These are phyloP conservation scores for Aspergillus tubingensis DNA, from an alignment of 2,329 filamentous ascomycete genomes.

Conservation along the genomic window DNA sequence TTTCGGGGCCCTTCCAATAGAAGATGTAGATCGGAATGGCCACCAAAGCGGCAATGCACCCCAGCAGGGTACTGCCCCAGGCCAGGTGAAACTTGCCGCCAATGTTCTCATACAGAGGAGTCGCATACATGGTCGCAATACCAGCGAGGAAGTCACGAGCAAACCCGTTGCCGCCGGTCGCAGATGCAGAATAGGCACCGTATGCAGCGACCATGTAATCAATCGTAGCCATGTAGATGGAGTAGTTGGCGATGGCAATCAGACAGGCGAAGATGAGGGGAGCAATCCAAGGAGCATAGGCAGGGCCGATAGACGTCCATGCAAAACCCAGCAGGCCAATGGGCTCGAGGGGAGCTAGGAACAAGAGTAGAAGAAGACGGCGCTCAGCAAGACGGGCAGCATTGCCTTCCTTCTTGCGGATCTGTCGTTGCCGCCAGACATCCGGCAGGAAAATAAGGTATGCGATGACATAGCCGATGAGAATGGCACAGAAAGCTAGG, in stretches of 20 bases:
- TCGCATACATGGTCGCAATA: constrained; percentile 62
- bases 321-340: constrained; percentile 65
- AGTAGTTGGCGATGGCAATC: constrained; percentile 65
- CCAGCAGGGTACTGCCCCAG: constrained; percentile 65
- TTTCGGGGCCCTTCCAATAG: constrained; percentile 63
- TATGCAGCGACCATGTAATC: constrained; percentile 70
- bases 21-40: constrained; percentile 68
- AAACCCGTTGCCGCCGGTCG: constrained; percentile 68
- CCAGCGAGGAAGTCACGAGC: constrained; percentile 66
- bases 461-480: constrained; percentile 61
- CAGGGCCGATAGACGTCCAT: constrained; percentile 59
- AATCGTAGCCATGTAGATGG: constrained; percentile 67
- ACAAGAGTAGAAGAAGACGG: constrained; percentile 62
- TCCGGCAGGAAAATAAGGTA: constrained; percentile 59
- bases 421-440: constrained; percentile 54
- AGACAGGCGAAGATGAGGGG: constrained; percentile 61
- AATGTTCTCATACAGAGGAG: constrained; percentile 56
- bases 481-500: constrained; percentile 58
- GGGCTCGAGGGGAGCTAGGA: constrained; percentile 59
- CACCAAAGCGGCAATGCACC: constrained; percentile 62
- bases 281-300: constrained; percentile 60
- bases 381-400: constrained; percentile 65
- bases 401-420: constrained; percentile 49
- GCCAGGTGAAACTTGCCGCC: constrained; percentile 58
- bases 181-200: constrained; percentile 65